These are phyloP conservation scores for Fusarium sp. DNA, from an alignment of 2,329 filamentous ascomycete species.

Conservation along the genomic window DNA sequence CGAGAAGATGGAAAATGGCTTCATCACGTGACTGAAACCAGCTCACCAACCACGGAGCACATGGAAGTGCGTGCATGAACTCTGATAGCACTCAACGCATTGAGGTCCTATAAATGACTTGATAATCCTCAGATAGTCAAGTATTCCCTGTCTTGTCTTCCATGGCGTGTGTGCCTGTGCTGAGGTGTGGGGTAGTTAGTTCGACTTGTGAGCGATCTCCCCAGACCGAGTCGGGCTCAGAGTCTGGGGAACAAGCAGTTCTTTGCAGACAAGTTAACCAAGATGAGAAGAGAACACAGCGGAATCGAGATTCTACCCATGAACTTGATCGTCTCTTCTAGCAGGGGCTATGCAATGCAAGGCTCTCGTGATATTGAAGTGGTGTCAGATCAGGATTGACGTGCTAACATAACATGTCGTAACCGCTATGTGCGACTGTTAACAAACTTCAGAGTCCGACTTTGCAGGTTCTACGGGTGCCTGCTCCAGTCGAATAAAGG, in stretches of 20 bases:
- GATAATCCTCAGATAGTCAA: neutral
- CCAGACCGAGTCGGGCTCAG: conserved; percentile 33
- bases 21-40: conserved; percentile 5
- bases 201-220: conserved; percentile 24
- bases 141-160: conserved; percentile 22
- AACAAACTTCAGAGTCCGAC: neutral
- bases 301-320: conserved; percentile 20
- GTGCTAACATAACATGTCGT: neutral
- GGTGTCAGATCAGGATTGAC: conserved; percentile 23
- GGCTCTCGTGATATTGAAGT: conserved; percentile 8
- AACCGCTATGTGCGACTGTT: conserved; percentile 12
- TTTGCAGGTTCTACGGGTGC: neutral
- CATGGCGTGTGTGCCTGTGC: conserved; percentile 30
- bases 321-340: neutral
- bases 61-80: conserved; percentile 18
- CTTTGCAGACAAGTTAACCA: conserved; percentile 11
- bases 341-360: conserved; percentile 4
- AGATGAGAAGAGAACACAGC: conserved; percentile 5
- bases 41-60: conserved; percentile 8
- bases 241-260: conserved; percentile 37
- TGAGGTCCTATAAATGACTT: neutral
- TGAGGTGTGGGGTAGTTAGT: conserved; percentile 40
- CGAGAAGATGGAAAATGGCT: neutral
- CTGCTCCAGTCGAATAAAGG: conserved; percentile 1
- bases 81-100: neutral